Conservation (phyloP, 495 filamentous ascomycete genomes). For the Hamigera avellanea region DNA sequence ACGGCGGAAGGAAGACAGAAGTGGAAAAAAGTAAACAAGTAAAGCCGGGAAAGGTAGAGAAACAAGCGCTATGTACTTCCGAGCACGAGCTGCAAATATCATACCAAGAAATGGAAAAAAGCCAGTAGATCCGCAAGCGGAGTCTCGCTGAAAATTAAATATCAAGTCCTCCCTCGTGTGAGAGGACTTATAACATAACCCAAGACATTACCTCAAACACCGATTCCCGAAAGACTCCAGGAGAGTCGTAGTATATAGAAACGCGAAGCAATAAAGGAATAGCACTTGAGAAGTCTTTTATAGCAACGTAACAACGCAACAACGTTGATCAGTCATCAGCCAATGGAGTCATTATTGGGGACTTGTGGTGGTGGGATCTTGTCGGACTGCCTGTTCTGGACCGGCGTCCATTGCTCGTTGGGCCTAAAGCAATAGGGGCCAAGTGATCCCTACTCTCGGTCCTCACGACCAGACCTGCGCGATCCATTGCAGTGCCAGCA, state of each 20-base stretch:
- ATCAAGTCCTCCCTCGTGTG: too few relatives aligned
- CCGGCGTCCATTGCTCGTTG: conserved; percentile 33
- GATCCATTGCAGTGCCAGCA: conserved; percentile 50
- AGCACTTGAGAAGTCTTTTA: too few relatives aligned
- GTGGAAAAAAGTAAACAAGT: too few relatives aligned
- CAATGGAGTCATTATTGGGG: conserved; percentile 28
- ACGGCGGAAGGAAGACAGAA: too few relatives aligned
- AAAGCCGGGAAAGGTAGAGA: background rate
- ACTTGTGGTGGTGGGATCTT: conserved; percentile 28
- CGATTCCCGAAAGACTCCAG: background rate
- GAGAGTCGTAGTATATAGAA: background rate
- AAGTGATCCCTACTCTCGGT: conserved; percentile 74
- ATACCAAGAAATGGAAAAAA: background rate
- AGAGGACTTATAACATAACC: too few relatives aligned
- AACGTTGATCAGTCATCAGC: conserved; percentile 22
- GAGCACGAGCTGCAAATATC: background rate
- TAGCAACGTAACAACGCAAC: too few relatives aligned
- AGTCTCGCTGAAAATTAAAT: background rate
- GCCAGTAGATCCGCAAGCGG: background rate
- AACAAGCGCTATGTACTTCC: background rate
- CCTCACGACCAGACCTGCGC: conserved; percentile 62
- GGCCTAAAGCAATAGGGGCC: conserved; percentile 28
- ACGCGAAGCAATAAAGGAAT: background rate
- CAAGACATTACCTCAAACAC: too few relatives aligned
- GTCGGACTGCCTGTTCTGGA: conserved; percentile 35